Conservation (phyloP, 768 basidiomycete genomes). For the Hygrophorus pudorinus region DNA sequence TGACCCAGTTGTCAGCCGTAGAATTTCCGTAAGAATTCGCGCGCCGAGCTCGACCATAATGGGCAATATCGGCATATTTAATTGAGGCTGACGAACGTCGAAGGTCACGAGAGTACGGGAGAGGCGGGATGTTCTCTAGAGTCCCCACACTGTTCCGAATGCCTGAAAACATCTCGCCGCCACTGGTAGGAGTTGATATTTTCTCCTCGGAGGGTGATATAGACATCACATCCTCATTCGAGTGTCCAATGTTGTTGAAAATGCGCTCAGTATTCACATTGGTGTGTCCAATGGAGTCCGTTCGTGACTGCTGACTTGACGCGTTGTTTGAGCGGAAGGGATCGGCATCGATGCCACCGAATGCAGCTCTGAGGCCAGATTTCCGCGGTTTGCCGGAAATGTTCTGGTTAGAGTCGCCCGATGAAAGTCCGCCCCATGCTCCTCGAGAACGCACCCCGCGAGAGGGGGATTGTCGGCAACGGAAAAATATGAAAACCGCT, state of each 20-base stretch:
- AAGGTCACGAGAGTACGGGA: too few relatives aligned
- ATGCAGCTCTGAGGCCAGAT: constrained; percentile 6
- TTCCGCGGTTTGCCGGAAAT: constrained; percentile 7
- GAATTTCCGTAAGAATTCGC: not conserved
- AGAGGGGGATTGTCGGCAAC: constrained; percentile 13
- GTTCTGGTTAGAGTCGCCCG: constrained; percentile 21
- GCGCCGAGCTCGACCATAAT: not conserved
- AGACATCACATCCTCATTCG: too few relatives aligned
- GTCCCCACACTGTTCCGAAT: too few relatives aligned
- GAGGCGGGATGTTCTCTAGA: constrained; percentile 6
- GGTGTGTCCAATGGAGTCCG: not conserved
- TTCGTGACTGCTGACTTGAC: constrained; percentile 10
- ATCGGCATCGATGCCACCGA: too few relatives aligned
- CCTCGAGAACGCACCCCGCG: constrained; percentile 11
- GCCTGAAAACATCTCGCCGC: too few relatives aligned
- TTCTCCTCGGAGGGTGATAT: too few relatives aligned
- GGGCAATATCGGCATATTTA: not conserved
- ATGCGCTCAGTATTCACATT: too few relatives aligned
- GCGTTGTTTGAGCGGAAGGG: too few relatives aligned
- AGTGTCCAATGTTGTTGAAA: too few relatives aligned
- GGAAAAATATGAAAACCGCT: constrained; percentile 21
- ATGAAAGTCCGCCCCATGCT: constrained; percentile 23
- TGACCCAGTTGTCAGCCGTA: not conserved
- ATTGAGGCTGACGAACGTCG: too few relatives aligned
- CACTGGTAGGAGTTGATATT: too few relatives aligned